Evolutionary conservation across 2,329 filamentous ascomycete species (phyloP).

Genomic region (Verticillium zaregamsianum): DNA sequence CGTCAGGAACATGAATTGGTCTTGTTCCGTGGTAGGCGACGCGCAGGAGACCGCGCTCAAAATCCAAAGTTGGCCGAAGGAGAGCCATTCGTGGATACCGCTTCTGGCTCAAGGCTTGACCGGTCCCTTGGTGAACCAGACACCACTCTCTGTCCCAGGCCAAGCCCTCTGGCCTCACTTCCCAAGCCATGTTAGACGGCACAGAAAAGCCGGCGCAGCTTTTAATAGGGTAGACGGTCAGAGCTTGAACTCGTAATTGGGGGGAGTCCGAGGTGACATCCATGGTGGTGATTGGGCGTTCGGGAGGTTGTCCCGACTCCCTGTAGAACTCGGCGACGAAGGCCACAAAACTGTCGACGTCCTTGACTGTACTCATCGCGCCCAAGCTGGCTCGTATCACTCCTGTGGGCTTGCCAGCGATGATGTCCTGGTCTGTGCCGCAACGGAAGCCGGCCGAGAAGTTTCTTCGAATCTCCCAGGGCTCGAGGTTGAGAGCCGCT

Average conservation of each 20-base stretch:
- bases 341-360: slow-evolving; percentile 66
- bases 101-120: slow-evolving; percentile 84
- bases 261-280: neutral
- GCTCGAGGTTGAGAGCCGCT: slow-evolving; percentile 63
- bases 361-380: slow-evolving; percentile 77
- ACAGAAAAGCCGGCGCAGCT: slow-evolving; percentile 80
- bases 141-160: slow-evolving; percentile 98
- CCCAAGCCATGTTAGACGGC: slow-evolving; percentile 63
- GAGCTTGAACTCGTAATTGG: slow-evolving; percentile 47
- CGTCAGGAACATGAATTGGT: slow-evolving; percentile 18
- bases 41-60: slow-evolving; percentile 60
- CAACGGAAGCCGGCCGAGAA: slow-evolving; percentile 84
- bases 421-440: slow-evolving; percentile 75
- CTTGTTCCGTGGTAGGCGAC: slow-evolving; percentile 46
- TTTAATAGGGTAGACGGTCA: slow-evolving; percentile 87
- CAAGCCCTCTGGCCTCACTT: slow-evolving; percentile 74
- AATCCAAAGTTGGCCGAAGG: slow-evolving; percentile 70
- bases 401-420: slow-evolving; percentile 82
- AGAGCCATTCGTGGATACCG: slow-evolving; percentile 83
- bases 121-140: slow-evolving; percentile 80
- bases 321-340: slow-evolving; percentile 70
- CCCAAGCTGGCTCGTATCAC: slow-evolving; percentile 82
- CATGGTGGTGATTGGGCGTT: neutral
- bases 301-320: slow-evolving; percentile 12
- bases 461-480: slow-evolving; percentile 80